These are phyloP conservation scores for Curvularia sp. DNA, from an alignment of 2,329 filamentous ascomycete species.

Conservation along the genomic window DNA sequence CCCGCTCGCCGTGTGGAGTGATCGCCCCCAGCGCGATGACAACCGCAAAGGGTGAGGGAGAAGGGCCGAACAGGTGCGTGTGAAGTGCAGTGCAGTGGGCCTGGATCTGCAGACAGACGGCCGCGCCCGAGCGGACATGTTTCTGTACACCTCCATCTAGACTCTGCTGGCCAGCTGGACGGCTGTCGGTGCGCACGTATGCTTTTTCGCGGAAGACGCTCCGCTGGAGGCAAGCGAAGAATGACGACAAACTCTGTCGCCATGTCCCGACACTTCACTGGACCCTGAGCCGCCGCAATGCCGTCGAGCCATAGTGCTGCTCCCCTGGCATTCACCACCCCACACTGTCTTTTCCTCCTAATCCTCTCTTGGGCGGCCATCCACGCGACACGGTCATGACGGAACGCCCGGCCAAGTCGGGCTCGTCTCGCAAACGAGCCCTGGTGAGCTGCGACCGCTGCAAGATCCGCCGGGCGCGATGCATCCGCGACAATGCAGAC, in stretches of 20 bases:
- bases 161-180: constrained; percentile 3
- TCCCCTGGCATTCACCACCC: constrained; percentile 7
- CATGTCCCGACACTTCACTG: neutral
- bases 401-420: constrained; percentile 27
- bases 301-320: constrained; percentile 1
- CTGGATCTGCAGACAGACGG: neutral
- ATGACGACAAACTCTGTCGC: constrained; percentile 7
- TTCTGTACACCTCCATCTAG: neutral
- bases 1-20: neutral
- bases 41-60: neutral
- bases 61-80: neutral
- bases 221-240: constrained; percentile 6
- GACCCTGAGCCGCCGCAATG: neutral
- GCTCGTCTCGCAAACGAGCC: constrained; percentile 36
- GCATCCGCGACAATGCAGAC: constrained; percentile 38
- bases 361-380: constrained; percentile 2
- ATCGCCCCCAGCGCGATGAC: neutral
- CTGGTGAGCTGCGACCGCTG: constrained; percentile 43
- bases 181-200: constrained; percentile 6
- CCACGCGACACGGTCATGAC: constrained; percentile 8
- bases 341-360: constrained; percentile 4
- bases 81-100: neutral
- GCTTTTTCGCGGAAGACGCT: constrained; percentile 15
- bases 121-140: neutral
- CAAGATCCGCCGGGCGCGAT: constrained; percentile 39